Evolutionary conservation across 805 yeast species (phyloP).

Genomic region (Cyberlindnera sargentensis): DNA sequence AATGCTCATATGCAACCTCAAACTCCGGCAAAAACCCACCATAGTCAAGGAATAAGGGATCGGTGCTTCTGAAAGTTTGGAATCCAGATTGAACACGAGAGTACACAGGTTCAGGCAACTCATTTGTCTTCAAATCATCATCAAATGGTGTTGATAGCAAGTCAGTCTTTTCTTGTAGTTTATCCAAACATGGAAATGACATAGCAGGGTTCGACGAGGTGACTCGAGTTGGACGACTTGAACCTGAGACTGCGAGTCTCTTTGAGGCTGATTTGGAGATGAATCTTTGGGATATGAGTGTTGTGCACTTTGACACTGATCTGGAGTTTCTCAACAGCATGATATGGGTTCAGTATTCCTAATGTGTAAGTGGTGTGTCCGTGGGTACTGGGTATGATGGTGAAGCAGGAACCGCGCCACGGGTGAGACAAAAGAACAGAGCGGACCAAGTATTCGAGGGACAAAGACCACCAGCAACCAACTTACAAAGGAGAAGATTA

Average conservation of each 20-base stretch:
- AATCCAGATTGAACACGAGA: conserved; percentile 64
- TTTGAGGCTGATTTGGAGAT: conserved; percentile 6
- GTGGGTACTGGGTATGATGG: neutral
- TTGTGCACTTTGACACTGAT: neutral
- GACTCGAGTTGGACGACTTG: neutral
- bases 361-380: neutral
- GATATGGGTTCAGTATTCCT: neutral
- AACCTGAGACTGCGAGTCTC: conserved; percentile 2
- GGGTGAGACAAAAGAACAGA: no score
- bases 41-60: conserved; percentile 68
- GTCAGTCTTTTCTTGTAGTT: conserved; percentile 50
- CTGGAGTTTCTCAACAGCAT: conserved; percentile 1
- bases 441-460: no score
- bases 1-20: conserved; percentile 85
- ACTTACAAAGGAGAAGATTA: no score
- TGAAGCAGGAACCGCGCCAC: no score
- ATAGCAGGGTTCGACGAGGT: conserved; percentile 14
- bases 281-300: conserved; percentile 1
- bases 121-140: conserved; percentile 19
- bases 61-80: conserved; percentile 42
- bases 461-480: no score
- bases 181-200: conserved; percentile 81
- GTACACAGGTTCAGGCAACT: conserved; percentile 85
- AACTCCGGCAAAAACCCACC: conserved; percentile 73
- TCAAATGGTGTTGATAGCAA: conserved; percentile 8